A percentile compares a stretch with the other conserved stretches of the same genome.
These are phyloP conservation scores for Cicer bijugum DNA, from an alignment of 306 rosid genomes.

Conservation along the genomic window DNA sequence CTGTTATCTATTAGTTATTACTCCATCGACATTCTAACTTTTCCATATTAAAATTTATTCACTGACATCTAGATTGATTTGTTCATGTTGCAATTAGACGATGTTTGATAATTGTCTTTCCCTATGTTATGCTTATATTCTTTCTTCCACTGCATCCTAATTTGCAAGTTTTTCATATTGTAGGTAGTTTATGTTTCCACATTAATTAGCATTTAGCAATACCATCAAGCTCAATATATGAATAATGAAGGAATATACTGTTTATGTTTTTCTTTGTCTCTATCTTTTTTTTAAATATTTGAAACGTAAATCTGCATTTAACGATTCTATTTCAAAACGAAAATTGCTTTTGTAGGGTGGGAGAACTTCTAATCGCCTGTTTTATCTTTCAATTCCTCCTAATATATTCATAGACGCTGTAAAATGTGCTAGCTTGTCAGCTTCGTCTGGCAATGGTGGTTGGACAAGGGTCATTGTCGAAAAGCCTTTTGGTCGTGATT, in stretches of 20 bases:
- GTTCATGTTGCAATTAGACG: slow-evolving; percentile 16
- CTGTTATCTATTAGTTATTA: too few species aligned
- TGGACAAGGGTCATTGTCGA: slow-evolving; percentile 98
- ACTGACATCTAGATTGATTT: background rate
- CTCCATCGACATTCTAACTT: too few species aligned
- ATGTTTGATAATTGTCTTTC: background rate
- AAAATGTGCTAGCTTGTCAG: slow-evolving; percentile 75
- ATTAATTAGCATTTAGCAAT: background rate
- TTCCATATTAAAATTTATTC: background rate
- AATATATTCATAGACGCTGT: slow-evolving; percentile 84
- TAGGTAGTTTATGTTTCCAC: background rate
- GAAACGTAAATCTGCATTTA: slow-evolving; percentile 10
- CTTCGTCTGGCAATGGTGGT: slow-evolving; percentile 86
- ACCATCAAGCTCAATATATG: background rate
- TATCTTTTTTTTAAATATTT: background rate
- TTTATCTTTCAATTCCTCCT: slow-evolving; percentile 90
- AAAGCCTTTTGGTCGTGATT: slow-evolving; percentile 94
- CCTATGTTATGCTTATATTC: slow-evolving; percentile 12
- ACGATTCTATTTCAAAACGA: slow-evolving; percentile 43
- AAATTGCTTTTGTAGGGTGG: slow-evolving; percentile 66
- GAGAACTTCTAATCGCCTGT: slow-evolving; percentile 82
- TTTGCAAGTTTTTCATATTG: slow-evolving; percentile 20
- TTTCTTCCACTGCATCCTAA: slow-evolving; percentile 1
- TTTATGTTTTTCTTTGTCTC: background rate
- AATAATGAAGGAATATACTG: slow-evolving; percentile 11